Evolutionary conservation across 2,329 filamentous ascomycete genomes (phyloP).

Genomic region (Trichoderma sp.): DNA sequence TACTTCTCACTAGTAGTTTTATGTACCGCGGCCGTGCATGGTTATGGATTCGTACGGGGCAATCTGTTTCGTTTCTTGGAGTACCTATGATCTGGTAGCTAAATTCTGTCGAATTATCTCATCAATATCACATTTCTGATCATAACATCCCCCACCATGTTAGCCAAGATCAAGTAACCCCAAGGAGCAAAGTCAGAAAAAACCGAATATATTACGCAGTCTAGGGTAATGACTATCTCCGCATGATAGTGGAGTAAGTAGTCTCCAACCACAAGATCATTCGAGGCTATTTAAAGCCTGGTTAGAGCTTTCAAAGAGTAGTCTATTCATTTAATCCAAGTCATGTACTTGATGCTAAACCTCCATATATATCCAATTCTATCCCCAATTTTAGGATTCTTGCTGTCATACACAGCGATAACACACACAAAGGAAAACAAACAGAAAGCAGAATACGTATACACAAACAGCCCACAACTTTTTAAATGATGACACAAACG

Average conservation of each 20-base stretch:
- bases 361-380: not conserved
- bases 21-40: not conserved
- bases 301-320: not conserved
- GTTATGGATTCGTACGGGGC: not conserved
- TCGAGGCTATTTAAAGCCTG: not conserved
- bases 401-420: not conserved
- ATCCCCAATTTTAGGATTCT: not conserved
- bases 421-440: not conserved
- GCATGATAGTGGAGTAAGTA: not conserved
- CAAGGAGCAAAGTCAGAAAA: not conserved
- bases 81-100: not conserved
- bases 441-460: not conserved
- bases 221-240: not conserved
- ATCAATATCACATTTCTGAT: not conserved
- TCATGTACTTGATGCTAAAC: not conserved
- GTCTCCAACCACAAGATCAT: not conserved
- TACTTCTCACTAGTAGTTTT: not conserved
- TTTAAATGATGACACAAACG: not conserved
- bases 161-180: not conserved
- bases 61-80: not conserved
- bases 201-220: not conserved
- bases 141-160: too few species aligned
- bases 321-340: conserved; percentile 15
- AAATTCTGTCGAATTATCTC: not conserved
- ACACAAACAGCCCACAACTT: not conserved